Base-by-base conservation (phyloP, 371 early-diverging fungal species). In the Mucor piriformis region DNA sequence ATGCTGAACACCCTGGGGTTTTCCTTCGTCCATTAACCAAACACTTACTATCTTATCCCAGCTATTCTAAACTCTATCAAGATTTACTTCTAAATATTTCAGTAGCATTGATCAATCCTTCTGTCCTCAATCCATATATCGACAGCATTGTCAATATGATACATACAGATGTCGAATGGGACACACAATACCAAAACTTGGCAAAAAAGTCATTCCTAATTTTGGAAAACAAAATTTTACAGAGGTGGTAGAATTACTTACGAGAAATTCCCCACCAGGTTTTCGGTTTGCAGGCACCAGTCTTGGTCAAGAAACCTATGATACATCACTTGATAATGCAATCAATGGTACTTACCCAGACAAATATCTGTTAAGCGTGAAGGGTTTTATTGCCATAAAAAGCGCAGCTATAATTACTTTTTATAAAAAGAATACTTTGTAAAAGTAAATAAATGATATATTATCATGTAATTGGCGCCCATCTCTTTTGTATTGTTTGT, bases 1-100 rank as follows among this genome's bases (percentile, higher is more conserved):
- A 73, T 23, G 50, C 50, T 10, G 56, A 62, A 4, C 67, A 58
- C 21, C 70, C 76, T 23, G 69, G 74, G 0, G 56, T 71, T 23
- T 48, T 44, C 10, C n/a, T 35, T 24, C 29, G 53, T 4, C 67
- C 70, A 2, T 34, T 72, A 1, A 63, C 60, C 1, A 54, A 12
- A 2, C 56, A 63, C 12, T 27, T 70, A 3, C 42, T 57, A 6
- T 25, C 42, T 3, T 44, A 48, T 4, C 27, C 12, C 8, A 29
- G 27, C 2, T 20, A 66, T 24, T 35, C 52, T 38, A 32, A 51
- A 0, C 13, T 38, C 6, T 66, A 57, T 25, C 57, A 70, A 34
- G 32, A 55, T 0, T 27, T 55, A 5, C 10, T 69, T 1, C n/a
- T 60, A n/a, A 58, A 62, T 23, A 18, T 70, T 6, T 32, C 37